Evolutionary conservation across 495 filamentous ascomycete genomes (phyloP).

Genomic region (Penicillium silybi): DNA sequence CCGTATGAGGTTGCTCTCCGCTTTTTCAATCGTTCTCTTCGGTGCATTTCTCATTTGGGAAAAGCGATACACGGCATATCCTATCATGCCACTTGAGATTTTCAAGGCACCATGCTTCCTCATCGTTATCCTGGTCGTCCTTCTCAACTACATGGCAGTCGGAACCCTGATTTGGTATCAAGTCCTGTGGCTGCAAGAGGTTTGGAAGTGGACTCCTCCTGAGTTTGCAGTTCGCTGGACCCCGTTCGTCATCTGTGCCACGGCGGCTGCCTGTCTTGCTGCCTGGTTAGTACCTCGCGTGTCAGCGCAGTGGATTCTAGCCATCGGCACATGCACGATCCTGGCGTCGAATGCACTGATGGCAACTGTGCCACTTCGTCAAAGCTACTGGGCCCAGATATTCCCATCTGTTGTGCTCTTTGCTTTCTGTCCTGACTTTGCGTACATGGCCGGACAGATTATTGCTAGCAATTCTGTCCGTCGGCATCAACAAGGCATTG

Average conservation of each 20-base stretch:
- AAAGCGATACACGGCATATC: constrained; percentile 32
- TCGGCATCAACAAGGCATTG: constrained; percentile 47
- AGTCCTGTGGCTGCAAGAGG: constrained; percentile 41
- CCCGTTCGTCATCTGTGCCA: constrained; percentile 40
- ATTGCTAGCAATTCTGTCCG: constrained; percentile 51
- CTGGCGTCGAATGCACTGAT: constrained; percentile 36
- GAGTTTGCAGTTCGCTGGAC: constrained; percentile 39
- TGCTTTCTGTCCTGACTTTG: constrained; percentile 47
- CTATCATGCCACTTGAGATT: constrained; percentile 49
- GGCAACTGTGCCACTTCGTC: constrained; percentile 46
- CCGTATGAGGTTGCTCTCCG: constrained; percentile 46
- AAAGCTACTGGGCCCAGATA: constrained; percentile 48
- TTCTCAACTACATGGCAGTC: constrained; percentile 50
- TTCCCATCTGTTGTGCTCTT: constrained; percentile 47
- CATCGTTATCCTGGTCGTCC: constrained; percentile 42
- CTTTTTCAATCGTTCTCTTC: constrained; percentile 38
- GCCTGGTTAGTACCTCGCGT: constrained; percentile 48
- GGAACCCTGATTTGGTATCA: constrained; percentile 49
- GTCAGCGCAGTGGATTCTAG: constrained; percentile 50
- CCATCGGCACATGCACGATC: constrained; percentile 39
- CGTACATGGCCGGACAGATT: constrained; percentile 50
- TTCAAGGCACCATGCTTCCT: constrained; percentile 49
- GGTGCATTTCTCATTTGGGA: constrained; percentile 46
- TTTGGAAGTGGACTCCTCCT: constrained; percentile 23
- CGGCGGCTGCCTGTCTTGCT: constrained; percentile 35